Evolutionary conservation across 495 filamentous ascomycete genomes (phyloP), one percentile per base, ranked within the genome.

Genomic region (Annulohypoxylon nitens): DNA sequence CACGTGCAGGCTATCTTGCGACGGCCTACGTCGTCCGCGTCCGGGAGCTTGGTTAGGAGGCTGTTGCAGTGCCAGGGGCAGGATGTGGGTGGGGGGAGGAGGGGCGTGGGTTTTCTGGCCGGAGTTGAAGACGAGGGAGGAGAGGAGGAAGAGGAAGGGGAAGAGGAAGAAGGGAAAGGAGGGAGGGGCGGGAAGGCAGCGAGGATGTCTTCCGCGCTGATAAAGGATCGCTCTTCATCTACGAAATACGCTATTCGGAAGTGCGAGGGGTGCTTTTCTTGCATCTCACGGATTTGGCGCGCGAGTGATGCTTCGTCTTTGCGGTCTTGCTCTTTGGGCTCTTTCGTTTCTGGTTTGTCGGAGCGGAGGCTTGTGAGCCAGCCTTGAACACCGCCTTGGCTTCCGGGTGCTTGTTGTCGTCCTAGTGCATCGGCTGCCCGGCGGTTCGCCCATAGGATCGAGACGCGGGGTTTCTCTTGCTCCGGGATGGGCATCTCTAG

Each of bases 201-300:
- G 58, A 64, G 64, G 18, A 94, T 78, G 47, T 83, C 80, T 14
- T 82, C 75, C 43, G 87, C 82, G 30, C 81, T 78, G 67, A 96
- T 91, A 65, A 89, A 91, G 0, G 80, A 85, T 16, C 85, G 82
- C 72, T 96, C 92, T 55, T 94, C 92, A 75, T 97, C 93, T 4
- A 97, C 86, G 69, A 90, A 92, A 79, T 94, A 95, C 6, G 89
- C 85, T 26, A 94, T 87, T 1, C 75, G 83, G 23, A 95, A 78
- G 43, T 86, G 84, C 0, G 80, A 84, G 0, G 84, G 83, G 74
- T 90, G 86, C n/a, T 80, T 83, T 2, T 78, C 67, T 74, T 89
- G 86, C 66, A 93, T 78, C 6, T 81, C 78, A 57, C 88, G 86
- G 25, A 97, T 79, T 74, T 93, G 88, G 14, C 81, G 78, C 7